These are phyloP conservation scores for Exidia glandulosa DNA, from an alignment of 768 basidiomycete genomes.

Conservation along the genomic window DNA sequence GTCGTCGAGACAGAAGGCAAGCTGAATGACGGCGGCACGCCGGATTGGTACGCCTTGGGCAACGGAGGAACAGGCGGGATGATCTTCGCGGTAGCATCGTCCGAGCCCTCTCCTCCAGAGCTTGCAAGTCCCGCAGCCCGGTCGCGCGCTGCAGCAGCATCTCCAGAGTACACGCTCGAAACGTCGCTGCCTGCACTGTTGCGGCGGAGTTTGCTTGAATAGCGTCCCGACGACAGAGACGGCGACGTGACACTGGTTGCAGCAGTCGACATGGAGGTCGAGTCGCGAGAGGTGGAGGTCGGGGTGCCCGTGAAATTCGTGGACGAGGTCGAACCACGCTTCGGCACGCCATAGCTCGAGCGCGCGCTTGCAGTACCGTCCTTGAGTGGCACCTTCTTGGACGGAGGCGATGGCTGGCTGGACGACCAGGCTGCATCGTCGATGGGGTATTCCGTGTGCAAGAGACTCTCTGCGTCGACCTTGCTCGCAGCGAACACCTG, in stretches of 20 bases:
- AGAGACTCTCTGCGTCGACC: slow-evolving; percentile 36
- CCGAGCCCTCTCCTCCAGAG: slow-evolving; percentile 22
- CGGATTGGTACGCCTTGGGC: slow-evolving; percentile 74
- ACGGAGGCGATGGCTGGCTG: slow-evolving; percentile 3
- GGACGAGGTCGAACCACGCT: slow-evolving; percentile 83
- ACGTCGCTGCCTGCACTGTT: slow-evolving; percentile 84
- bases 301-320: slow-evolving; percentile 75
- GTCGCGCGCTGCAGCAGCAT: slow-evolving; percentile 53
- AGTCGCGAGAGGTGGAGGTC: slow-evolving; percentile 77
- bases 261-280: slow-evolving; percentile 65
- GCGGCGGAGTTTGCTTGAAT: slow-evolving; percentile 59
- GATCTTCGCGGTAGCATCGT: slow-evolving; percentile 46
- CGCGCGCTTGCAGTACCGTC: slow-evolving; percentile 28
- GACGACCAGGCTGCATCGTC: slow-evolving; percentile 1
- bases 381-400: slow-evolving; percentile 6
- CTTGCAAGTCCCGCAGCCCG: slow-evolving; percentile 50
- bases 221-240: slow-evolving; percentile 62
- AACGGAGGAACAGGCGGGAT: slow-evolving; percentile 94
- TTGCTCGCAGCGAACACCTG: slow-evolving; percentile 28
- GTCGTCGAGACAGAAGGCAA: slow-evolving; percentile 40
- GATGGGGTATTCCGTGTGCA: slow-evolving; percentile 7
- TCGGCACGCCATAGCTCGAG: slow-evolving; percentile 61
- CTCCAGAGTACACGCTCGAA: slow-evolving; percentile 59
- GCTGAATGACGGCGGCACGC: slow-evolving; percentile 47
- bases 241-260: slow-evolving; percentile 48